Percentiles rank a stretch among this genome's conserved stretches.
phyloP scores from a whole-genome alignment of 1,284 basidiomycete species.

The Ustilago sp. region DNA sequence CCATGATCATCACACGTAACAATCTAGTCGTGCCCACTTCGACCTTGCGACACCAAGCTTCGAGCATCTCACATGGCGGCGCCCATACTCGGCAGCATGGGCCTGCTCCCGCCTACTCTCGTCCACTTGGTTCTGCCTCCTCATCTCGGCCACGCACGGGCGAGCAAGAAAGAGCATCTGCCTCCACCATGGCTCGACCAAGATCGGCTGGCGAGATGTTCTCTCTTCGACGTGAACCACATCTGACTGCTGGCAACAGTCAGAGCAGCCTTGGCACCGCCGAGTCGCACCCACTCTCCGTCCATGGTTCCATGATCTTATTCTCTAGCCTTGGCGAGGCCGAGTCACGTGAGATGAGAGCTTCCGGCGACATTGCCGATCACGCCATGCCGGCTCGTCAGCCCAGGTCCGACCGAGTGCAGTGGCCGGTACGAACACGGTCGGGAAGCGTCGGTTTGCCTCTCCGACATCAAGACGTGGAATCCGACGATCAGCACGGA shows the following conservation, averaged over 20 bases:
- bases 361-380: neutral
- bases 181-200: neutral
- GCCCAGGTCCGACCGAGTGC: neutral
- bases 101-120: conserved; percentile 31
- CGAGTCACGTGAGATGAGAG: neutral
- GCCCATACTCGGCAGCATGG: neutral
- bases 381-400: neutral
- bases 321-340: conserved; percentile 14
- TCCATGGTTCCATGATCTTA: conserved; percentile 13
- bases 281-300: conserved; percentile 4
- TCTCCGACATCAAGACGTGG: conserved; percentile 9
- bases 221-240: neutral
- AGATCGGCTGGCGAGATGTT: conserved; percentile 10
- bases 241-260: neutral
- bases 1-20: conserved; percentile 30
- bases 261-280: conserved; percentile 6
- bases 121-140: conserved; percentile 19
- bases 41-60: neutral
- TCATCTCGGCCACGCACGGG: conserved; percentile 25
- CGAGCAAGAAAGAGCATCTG: conserved; percentile 2
- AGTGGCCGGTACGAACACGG: neutral
- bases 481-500: conserved; percentile 14
- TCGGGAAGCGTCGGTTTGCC: neutral
- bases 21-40: conserved; percentile 15
- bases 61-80: neutral